phyloP scores from a whole-genome alignment of 169 alveolate species.

The Babesia caballi region DNA sequence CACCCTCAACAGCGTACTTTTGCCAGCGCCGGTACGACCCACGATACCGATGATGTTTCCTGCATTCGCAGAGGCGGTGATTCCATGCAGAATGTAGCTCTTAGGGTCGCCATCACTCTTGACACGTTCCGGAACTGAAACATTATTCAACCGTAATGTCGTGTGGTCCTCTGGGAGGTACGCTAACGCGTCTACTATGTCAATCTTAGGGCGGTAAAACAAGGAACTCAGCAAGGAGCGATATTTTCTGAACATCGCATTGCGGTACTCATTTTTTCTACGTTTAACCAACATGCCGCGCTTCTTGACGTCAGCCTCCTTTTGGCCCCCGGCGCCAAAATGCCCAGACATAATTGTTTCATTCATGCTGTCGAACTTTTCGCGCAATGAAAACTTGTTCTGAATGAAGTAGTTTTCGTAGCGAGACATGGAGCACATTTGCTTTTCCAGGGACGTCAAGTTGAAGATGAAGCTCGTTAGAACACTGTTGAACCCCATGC shows the following conservation, averaged over 20 bases:
- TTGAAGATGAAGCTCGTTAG: not conserved
- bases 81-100: conserved; percentile 4
- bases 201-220: conserved; percentile 9
- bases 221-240: not conserved
- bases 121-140: not conserved
- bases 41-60: conserved; percentile 53
- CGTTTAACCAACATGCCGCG: not conserved
- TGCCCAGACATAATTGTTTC: conserved; percentile 2
- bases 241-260: conserved; percentile 12
- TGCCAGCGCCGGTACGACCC: conserved; percentile 67
- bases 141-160: not conserved
- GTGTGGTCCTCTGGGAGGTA: conserved; percentile 32
- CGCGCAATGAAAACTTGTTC: not conserved
- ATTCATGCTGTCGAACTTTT: not conserved
- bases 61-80: conserved; percentile 19
- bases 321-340: not conserved
- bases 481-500: not conserved
- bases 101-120: not conserved
- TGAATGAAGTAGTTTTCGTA: conserved; percentile 8
- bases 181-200: not conserved
- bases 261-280: conserved; percentile 9
- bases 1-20: conserved; percentile 48
- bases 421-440: conserved; percentile 28
- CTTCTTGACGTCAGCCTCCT: no score
- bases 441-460: conserved; percentile 10